Percentiles rank a stretch among this genome's conserved stretches.
Evolutionary conservation across 176 grass and related monocot species (phyloP).

Genomic region (Thalia dealbata): DNA sequence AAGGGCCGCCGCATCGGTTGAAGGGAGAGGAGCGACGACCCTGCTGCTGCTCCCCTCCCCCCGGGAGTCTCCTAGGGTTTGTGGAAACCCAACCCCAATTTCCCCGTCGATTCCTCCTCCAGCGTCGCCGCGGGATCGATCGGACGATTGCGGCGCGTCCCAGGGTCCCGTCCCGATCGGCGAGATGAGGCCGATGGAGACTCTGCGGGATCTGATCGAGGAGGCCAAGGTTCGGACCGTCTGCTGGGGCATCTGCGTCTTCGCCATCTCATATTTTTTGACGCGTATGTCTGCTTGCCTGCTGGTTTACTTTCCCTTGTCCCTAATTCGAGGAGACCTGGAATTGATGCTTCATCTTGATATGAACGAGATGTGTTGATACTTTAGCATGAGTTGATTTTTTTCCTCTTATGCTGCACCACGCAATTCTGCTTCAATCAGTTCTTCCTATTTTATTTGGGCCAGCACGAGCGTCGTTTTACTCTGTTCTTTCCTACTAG

Average conservation of each 20-base stretch:
- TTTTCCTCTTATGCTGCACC: neutral
- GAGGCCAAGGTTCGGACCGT: slow-evolving; percentile 81
- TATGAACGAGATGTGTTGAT: neutral
- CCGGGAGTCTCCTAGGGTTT: neutral
- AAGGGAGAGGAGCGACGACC: neutral
- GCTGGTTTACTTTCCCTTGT: neutral
- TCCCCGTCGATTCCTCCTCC: neutral
- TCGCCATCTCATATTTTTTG: slow-evolving; percentile 77
- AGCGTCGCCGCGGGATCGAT: neutral
- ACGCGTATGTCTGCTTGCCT: slow-evolving; percentile 44
- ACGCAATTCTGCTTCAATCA: neutral
- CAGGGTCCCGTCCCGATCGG: neutral
- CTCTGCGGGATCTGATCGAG: slow-evolving; percentile 90
- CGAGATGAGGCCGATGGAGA: slow-evolving; percentile 54
- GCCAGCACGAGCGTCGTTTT: no score
- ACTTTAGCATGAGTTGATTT: neutral
- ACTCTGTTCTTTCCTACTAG: no score
- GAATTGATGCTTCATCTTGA: neutral
- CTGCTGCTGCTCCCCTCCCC: no score
- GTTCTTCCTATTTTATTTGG: neutral
- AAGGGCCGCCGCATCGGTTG: neutral
- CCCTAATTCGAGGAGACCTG: neutral
- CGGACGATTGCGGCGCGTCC: no score
- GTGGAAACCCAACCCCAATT: neutral
- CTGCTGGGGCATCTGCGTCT: slow-evolving; percentile 79